These are phyloP conservation scores for Pichia sp. DNA, from an alignment of 1,139 yeast genomes.

Conservation along the genomic window DNA sequence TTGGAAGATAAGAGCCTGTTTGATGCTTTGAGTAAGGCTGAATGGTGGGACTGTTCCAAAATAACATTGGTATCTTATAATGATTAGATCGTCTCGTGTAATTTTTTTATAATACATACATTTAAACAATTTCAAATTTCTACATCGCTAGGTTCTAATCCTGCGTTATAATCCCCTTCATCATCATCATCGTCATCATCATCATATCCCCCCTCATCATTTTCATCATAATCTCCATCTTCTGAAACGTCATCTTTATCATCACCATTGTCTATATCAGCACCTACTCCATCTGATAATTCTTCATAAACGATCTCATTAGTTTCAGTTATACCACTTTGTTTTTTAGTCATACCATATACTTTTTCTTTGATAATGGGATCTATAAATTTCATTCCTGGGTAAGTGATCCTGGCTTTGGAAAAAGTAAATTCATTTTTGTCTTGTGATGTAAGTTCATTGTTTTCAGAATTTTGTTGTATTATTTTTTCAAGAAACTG, in stretches of 20 bases:
- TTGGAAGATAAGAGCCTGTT: slow-evolving; percentile 17
- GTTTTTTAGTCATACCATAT: not conserved
- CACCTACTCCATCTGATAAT: not conserved
- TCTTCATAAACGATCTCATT: not conserved
- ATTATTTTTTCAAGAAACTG: slow-evolving; percentile 44
- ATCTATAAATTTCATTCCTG: slow-evolving; percentile 30
- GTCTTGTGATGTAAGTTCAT: slow-evolving; percentile 13
- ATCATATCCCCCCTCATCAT: slow-evolving; percentile 10
- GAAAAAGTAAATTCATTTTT: slow-evolving; percentile 7
- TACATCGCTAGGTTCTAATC: slow-evolving; percentile 4
- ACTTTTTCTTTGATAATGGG: not conserved
- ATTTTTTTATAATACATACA: slow-evolving; percentile 1
- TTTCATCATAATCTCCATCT: slow-evolving; percentile 14
- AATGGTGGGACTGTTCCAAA: slow-evolving; percentile 16
- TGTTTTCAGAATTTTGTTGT: slow-evolving; percentile 11
- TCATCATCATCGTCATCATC: slow-evolving; percentile 15
- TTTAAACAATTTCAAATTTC: slow-evolving; percentile 2
- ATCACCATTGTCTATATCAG: slow-evolving; percentile 9
- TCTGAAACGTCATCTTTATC: slow-evolving; percentile 11
- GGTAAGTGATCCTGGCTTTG: slow-evolving; percentile 26
- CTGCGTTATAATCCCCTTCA: slow-evolving; percentile 15
- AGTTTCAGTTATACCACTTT: slow-evolving; percentile 13
- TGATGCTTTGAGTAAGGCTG: slow-evolving; percentile 16
- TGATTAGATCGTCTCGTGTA: not conserved
- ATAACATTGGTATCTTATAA: slow-evolving; percentile 11